Evolutionary conservation across 202 grass and related monocot species (phyloP).

Genomic region (Zizania palustris): DNA sequence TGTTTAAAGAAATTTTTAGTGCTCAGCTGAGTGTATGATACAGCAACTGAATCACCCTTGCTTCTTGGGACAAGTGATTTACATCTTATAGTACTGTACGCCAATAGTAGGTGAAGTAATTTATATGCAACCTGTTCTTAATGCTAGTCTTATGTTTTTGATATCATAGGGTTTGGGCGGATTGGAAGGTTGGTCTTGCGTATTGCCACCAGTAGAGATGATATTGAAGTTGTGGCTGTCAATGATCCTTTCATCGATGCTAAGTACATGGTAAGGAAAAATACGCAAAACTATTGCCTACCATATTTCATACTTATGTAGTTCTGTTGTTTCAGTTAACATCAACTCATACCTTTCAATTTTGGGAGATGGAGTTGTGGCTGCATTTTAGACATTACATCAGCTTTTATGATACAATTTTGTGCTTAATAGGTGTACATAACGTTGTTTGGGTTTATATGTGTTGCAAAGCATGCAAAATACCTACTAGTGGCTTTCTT

Average conservation of each 20-base stretch:
- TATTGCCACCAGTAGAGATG: slow-evolving; percentile 84
- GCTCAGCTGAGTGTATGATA: background rate
- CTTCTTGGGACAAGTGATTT: background rate
- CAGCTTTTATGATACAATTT: background rate
- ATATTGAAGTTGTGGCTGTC: slow-evolving; percentile 95
- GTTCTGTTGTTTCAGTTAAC: background rate
- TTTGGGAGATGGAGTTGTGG: background rate
- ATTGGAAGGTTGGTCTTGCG: slow-evolving; percentile 95
- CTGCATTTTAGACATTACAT: background rate
- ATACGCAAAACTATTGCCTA: background rate
- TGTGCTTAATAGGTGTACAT: background rate
- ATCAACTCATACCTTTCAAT: background rate
- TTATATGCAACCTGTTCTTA: background rate
- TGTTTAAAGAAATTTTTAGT: background rate
- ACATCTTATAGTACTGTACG: background rate
- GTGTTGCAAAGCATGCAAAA: background rate
- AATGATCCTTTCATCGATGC: slow-evolving; percentile 99
- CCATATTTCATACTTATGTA: slow-evolving; percentile 2
- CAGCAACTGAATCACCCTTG: background rate
- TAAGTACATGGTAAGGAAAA: slow-evolving; percentile 88
- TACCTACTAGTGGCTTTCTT: background rate
- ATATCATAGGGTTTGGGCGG: slow-evolving; percentile 79
- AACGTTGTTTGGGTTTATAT: background rate
- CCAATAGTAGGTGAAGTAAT: background rate
- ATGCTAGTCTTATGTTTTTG: slow-evolving; percentile 23